phyloP scores from a whole-genome alignment of 331 rosid genomes.

The Saraca asoca region DNA sequence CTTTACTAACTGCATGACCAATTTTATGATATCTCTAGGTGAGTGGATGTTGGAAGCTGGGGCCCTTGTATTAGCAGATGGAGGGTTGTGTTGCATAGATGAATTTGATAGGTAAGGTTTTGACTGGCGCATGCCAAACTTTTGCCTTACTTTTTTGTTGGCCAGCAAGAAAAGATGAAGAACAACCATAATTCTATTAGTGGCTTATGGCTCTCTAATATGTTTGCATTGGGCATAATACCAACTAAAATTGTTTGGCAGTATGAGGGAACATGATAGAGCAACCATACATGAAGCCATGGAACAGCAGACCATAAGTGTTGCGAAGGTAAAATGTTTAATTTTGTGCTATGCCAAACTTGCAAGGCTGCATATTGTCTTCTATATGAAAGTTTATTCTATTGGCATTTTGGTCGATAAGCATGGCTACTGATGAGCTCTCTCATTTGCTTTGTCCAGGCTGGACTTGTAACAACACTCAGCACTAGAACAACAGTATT shows the following conservation, averaged over 20 bases:
- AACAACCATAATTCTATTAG: constrained; percentile 6
- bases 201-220: constrained; percentile 25
- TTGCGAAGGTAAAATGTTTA: constrained; percentile 79
- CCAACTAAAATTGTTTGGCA: constrained; percentile 41
- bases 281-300: constrained; percentile 99
- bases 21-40: constrained; percentile 50
- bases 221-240: constrained; percentile 36
- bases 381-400: constrained; percentile 25
- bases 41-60: constrained; percentile 99
- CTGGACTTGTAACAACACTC: constrained; percentile 97
- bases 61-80: constrained; percentile 97
- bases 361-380: constrained; percentile 25
- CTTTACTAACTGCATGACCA: constrained; percentile 30
- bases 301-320: constrained; percentile 99
- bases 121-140: background rate
- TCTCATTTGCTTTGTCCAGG: constrained; percentile 56
- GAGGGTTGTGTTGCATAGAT: constrained; percentile 96
- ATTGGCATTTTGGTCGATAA: constrained; percentile 21
- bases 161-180: background rate
- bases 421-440: constrained; percentile 33
- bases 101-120: constrained; percentile 82
- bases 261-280: constrained; percentile 98
- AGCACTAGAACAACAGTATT: constrained; percentile 88
- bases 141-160: background rate
- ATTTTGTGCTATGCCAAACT: constrained; percentile 15